Evolutionary conservation across 495 filamentous ascomycete species (phyloP).

Genomic region (Penicillium ochrochloron): DNA sequence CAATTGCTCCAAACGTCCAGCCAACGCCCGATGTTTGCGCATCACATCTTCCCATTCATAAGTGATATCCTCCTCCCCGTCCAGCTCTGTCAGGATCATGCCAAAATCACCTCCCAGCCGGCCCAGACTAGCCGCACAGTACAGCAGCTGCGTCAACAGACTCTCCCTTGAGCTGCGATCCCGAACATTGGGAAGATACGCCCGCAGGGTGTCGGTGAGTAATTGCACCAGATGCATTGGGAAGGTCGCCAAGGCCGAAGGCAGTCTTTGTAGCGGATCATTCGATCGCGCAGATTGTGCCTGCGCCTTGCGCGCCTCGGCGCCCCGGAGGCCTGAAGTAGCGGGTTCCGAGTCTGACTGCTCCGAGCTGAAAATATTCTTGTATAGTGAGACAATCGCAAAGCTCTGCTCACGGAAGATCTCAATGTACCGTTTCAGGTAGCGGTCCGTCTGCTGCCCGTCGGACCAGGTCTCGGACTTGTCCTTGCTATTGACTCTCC

Average conservation of each 20-base stretch:
- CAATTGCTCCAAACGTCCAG: conserved; percentile 84
- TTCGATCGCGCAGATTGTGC: conserved; percentile 30
- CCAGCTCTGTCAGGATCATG: conserved; percentile 75
- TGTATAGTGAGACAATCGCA: conserved; percentile 89
- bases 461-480: conserved; percentile 59
- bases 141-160: conserved; percentile 90
- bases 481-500: conserved; percentile 35
- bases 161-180: conserved; percentile 82
- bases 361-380: conserved; percentile 76
- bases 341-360: conserved; percentile 43
- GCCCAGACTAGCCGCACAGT: conserved; percentile 92
- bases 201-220: conserved; percentile 74
- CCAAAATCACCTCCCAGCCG: conserved; percentile 93
- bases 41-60: conserved; percentile 89
- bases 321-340: conserved; percentile 36
- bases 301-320: conserved; percentile 39
- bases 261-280: conserved; percentile 71
- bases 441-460: conserved; percentile 92
- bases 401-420: conserved; percentile 99
- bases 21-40: conserved; percentile 84
- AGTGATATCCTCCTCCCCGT: conserved; percentile 56
- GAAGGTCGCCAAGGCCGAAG: conserved; percentile 81
- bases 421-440: conserved; percentile 94
- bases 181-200: conserved; percentile 81
- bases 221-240: conserved; percentile 83